phyloP scores from a whole-genome alignment of 352 stramenopile species.

The Pelagophyceae sp. region DNA sequence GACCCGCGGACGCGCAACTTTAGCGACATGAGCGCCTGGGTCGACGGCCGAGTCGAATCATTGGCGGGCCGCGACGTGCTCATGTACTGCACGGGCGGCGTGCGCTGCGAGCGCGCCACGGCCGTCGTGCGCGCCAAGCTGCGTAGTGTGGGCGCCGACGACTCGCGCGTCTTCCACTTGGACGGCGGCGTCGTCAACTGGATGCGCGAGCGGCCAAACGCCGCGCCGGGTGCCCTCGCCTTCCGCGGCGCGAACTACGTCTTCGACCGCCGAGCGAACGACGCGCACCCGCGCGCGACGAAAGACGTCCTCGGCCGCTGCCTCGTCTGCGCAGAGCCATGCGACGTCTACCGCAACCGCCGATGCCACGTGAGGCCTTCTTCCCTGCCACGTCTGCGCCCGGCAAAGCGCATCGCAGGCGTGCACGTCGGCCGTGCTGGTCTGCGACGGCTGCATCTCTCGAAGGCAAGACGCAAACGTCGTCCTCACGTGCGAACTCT shows the following conservation, averaged over 20 bases:
- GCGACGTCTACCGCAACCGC: conserved; percentile 10
- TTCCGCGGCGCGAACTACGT: conserved; percentile 43
- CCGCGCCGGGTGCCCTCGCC: conserved; percentile 27
- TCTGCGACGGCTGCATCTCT: conserved; percentile 11
- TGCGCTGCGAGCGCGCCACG: conserved; percentile 41
- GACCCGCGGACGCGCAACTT: conserved; percentile 35
- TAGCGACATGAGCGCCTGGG: conserved; percentile 31
- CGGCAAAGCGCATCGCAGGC: too few relatives aligned
- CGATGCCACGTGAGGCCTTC: too few relatives aligned
- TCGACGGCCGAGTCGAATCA: conserved; percentile 29
- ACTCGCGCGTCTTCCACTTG: conserved; percentile 33
- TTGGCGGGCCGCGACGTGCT: conserved; percentile 32
- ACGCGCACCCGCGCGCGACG: background rate
- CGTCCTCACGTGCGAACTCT: background rate
- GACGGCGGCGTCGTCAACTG: conserved; percentile 45
- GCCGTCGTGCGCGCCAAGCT: conserved; percentile 29
- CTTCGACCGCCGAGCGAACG: conserved; percentile 35
- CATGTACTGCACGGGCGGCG: conserved; percentile 46
- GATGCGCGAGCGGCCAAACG: conserved; percentile 31
- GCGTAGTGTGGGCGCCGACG: conserved; percentile 18
- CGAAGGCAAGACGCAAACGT: background rate
- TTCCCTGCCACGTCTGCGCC: background rate
- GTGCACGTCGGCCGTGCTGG: background rate
- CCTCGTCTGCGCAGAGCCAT: background rate
- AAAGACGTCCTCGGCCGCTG: background rate